Base-by-base conservation (phyloP, 2,329 filamentous ascomycete species). In the Penicillium sclerotiorum region DNA sequence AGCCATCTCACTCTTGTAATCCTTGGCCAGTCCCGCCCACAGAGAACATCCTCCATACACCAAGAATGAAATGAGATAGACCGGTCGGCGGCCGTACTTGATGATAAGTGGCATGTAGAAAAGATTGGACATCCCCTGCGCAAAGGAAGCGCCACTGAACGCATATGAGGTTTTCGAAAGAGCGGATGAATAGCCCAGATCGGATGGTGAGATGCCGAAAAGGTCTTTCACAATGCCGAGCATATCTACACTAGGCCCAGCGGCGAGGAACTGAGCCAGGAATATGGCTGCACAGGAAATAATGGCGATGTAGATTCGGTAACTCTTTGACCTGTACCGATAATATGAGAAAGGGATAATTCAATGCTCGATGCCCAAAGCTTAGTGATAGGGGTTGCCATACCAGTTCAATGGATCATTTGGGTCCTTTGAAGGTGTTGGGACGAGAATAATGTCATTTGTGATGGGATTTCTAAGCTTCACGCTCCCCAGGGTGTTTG, bases 261-360 rank as follows among this genome's bases (percentile, higher is more conserved):
- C 80, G 0, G 80, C 79, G 4, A 83, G 65, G 55, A 82, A 82
- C 63, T 82, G 82, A 66, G 74, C 79, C 64, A 82, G 73, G 52
- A 80, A 72, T 67, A 82, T 80, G 40, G 80, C 78, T 4, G 77
- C 33, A 3, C 47, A 49, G 11, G 41, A 33, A 18, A 52, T 41
- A 12, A 41, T 15, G n/a, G 45, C 45, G 22, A 52, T 38, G 23
- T 45, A 49, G 1, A 48, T 28, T 20, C 41, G 30, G 30, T 48
- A 52, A 1, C n/a, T n/a, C 27, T 30, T 45, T 13, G 40, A 39
- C 45, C 50, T 52, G 18, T 13, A 28, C n/a, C n/a, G n/a, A n/a
- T n/a, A n/a, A 23, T 42, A 7, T 35, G 20, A 20, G 23, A n/a
- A 8, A 1, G n/a, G 7, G 11, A n/a, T 17, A 17, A n/a, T n/a